Evolutionary conservation across 2,329 filamentous ascomycete genomes (phyloP).

Genomic region (Zymoseptoria passerinii): DNA sequence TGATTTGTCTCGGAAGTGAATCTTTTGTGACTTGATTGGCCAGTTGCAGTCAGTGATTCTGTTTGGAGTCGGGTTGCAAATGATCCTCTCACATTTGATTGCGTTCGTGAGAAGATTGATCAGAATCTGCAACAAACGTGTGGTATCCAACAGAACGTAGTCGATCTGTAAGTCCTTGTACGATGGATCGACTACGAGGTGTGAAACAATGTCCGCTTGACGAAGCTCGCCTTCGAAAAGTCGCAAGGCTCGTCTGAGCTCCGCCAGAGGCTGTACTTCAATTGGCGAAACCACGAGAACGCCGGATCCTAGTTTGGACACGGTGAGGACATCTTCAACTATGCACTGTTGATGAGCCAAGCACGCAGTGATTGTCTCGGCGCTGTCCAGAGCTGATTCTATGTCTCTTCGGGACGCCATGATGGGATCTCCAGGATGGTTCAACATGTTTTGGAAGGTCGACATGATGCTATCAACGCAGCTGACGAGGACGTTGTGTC

Average conservation of each 20-base stretch:
- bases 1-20: conserved; percentile 26
- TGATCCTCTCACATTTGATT: conserved; percentile 12
- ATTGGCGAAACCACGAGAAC: conserved; percentile 30
- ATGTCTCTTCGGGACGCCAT: not conserved
- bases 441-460: conserved; percentile 2
- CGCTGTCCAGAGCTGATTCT: conserved; percentile 14
- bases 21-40: conserved; percentile 14
- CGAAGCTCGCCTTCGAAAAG: conserved; percentile 35
- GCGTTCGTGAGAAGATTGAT: conserved; percentile 24
- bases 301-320: conserved; percentile 31
- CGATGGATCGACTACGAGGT: conserved; percentile 32
- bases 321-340: conserved; percentile 39
- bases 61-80: not conserved
- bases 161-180: conserved; percentile 7
- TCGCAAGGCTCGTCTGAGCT: conserved; percentile 27
- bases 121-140: conserved; percentile 18
- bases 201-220: conserved; percentile 26
- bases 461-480: conserved; percentile 33
- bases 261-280: conserved; percentile 27
- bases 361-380: conserved; percentile 24
- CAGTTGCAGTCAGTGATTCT: not conserved
- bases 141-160: conserved; percentile 15
- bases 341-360: conserved; percentile 31
- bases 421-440: not conserved
- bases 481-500: not conserved